phyloP scores from a whole-genome alignment of 768 basidiomycete species.

The Boletus vinaceobasis region DNA sequence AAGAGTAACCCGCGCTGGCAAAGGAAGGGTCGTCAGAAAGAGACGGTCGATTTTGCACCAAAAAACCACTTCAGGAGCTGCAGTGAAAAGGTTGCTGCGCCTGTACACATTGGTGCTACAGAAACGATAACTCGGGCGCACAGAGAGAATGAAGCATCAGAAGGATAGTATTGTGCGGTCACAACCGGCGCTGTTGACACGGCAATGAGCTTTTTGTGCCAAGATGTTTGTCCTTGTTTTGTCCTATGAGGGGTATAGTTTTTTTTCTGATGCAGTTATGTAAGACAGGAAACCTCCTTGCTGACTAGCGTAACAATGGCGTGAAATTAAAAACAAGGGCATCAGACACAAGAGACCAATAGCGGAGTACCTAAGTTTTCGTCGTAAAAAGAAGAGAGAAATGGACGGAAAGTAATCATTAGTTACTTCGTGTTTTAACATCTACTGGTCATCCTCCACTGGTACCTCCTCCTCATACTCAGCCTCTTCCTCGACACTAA shows the following conservation, averaged over 20 bases:
- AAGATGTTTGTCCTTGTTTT: slow-evolving; percentile 13
- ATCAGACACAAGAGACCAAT: slow-evolving; percentile 32
- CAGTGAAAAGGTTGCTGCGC: slow-evolving; percentile 27
- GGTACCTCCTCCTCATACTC: slow-evolving; percentile 82
- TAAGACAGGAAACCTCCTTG: slow-evolving; percentile 13
- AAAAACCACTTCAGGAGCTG: slow-evolving; percentile 33
- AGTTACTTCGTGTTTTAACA: slow-evolving; percentile 21
- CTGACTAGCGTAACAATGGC: slow-evolving; percentile 31
- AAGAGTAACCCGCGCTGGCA: slow-evolving; percentile 4
- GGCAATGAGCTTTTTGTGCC: too few species aligned
- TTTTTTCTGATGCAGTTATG: slow-evolving; percentile 4
- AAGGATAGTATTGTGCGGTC: neutral
- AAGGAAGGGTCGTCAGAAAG: slow-evolving; percentile 2
- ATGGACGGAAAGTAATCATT: slow-evolving; percentile 14
- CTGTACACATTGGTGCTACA: slow-evolving; percentile 32
- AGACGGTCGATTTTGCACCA: slow-evolving; percentile 24
- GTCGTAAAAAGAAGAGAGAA: slow-evolving; percentile 24
- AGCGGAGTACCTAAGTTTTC: slow-evolving; percentile 36
- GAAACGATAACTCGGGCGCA: neutral
- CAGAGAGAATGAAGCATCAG: neutral
- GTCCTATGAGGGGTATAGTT: neutral
- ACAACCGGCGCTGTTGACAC: neutral
- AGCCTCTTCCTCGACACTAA: slow-evolving; percentile 79
- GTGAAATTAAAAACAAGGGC: slow-evolving; percentile 31
- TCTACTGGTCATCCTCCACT: slow-evolving; percentile 56